Percentiles rank a stretch among this genome's conserved stretches.
These are phyloP conservation scores for Neonectria magnoliae DNA, from an alignment of 2,329 filamentous ascomycete genomes.

Conservation along the genomic window DNA sequence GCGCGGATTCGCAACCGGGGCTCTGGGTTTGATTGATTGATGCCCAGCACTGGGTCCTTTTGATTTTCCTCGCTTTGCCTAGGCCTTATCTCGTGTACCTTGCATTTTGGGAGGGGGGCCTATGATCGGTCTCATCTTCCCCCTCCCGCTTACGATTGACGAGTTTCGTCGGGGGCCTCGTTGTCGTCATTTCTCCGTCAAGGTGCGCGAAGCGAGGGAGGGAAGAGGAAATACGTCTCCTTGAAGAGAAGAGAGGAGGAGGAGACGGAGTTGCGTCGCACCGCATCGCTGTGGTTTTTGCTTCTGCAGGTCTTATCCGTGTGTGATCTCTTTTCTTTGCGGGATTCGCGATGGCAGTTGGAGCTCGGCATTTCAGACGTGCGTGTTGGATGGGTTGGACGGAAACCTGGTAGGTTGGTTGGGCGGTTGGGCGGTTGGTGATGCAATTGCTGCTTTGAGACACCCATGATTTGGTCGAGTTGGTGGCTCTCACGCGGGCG, in stretches of 20 bases:
- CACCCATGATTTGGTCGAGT: slow-evolving; percentile 1
- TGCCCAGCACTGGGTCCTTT: neutral
- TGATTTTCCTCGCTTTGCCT: neutral
- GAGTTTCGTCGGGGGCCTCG: neutral
- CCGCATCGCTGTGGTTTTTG: neutral
- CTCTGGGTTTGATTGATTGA: neutral
- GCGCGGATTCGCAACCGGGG: slow-evolving; percentile 6
- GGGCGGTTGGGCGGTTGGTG: neutral
- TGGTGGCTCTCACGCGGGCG: neutral
- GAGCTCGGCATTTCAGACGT: neutral
- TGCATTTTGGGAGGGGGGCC: neutral
- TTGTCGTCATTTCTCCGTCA: slow-evolving; percentile 4
- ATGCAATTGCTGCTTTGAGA: slow-evolving; percentile 5
- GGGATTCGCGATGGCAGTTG: neutral
- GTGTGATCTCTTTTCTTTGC: neutral
- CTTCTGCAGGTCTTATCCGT: neutral
- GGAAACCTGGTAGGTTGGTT: neutral
- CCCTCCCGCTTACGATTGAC: neutral
- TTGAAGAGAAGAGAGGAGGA: neutral
- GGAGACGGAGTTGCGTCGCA: neutral
- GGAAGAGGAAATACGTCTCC: neutral
- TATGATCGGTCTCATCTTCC: neutral
- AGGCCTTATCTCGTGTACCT: slow-evolving; percentile 13
- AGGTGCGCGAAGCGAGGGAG: slow-evolving; percentile 10
- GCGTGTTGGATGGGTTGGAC: slow-evolving; percentile 2